These are phyloP conservation scores for Tephrocybe sp. DNA, from an alignment of 768 basidiomycete genomes.

Conservation along the genomic window DNA sequence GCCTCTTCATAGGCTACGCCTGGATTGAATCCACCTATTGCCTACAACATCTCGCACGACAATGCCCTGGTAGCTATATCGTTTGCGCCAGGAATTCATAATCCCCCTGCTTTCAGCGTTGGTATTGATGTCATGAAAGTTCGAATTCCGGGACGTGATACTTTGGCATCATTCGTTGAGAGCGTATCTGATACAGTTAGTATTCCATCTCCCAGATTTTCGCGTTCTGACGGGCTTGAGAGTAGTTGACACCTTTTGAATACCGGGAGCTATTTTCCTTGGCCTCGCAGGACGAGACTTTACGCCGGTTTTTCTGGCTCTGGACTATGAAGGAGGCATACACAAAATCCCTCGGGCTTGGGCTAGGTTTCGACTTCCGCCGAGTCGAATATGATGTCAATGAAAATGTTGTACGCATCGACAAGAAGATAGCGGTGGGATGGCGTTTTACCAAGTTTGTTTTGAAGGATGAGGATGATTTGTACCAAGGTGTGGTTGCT, in stretches of 20 bases:
- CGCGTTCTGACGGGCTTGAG: conserved; percentile 2
- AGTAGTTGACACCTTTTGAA: conserved; percentile 46
- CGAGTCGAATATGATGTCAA: conserved; percentile 70
- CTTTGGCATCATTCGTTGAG: conserved; percentile 60
- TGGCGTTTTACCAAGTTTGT: conserved; percentile 73
- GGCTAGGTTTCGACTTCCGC: conserved; percentile 79
- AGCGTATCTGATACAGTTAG: conserved; percentile 65
- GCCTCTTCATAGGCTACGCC: conserved; percentile 38
- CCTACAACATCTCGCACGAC: conserved; percentile 84
- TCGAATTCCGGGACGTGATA: conserved; percentile 56
- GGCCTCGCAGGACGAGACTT: conserved; percentile 45
- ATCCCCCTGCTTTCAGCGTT: conserved; percentile 56
- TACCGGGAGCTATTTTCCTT: conserved; percentile 36
- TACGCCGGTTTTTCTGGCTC: conserved; percentile 74
- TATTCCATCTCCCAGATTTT: conserved; percentile 1
- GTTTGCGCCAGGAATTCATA: conserved; percentile 42
- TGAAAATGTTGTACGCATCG: conserved; percentile 53
- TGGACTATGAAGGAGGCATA: conserved; percentile 95
- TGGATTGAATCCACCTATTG: conserved; percentile 53
- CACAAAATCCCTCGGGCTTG: conserved; percentile 83
- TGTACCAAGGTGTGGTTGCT: conserved; percentile 70
- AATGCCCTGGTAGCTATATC: conserved; percentile 71
- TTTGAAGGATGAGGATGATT: conserved; percentile 43
- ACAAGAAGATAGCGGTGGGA: conserved; percentile 52
- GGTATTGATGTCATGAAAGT: conserved; percentile 87